phyloP scores from a whole-genome alignment of 805 yeast species.

The Kodamaea hsintzibuensis region DNA sequence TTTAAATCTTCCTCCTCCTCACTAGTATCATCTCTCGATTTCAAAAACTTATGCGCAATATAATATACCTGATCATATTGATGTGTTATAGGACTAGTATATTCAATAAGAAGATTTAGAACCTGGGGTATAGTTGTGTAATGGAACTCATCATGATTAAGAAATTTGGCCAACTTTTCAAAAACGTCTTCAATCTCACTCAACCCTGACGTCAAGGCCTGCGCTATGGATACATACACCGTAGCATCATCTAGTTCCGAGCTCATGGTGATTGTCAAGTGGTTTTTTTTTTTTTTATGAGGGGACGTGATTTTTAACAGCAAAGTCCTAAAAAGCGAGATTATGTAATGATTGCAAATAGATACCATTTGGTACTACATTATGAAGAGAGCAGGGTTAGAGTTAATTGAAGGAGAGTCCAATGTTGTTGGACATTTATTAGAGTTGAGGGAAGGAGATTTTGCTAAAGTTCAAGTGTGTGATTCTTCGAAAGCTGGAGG shows the following conservation, averaged over 20 bases:
- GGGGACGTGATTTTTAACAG: neutral
- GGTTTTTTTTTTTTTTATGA: neutral
- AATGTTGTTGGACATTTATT: neutral
- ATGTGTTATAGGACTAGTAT: constrained; percentile 10
- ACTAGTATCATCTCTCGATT: neutral
- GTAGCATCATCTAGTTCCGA: constrained; percentile 5
- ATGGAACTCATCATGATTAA: constrained; percentile 4
- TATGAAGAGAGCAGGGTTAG: neutral
- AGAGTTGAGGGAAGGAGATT: neutral
- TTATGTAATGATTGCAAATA: constrained; percentile 2
- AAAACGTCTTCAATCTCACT: constrained; percentile 1
- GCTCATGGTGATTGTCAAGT: constrained; percentile 1
- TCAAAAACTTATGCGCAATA: constrained; percentile 4
- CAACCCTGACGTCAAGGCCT: constrained; percentile 2
- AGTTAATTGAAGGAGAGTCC: neutral
- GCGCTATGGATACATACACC: constrained; percentile 1
- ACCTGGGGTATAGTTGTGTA: constrained; percentile 7
- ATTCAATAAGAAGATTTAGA: constrained; percentile 3
- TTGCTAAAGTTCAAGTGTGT: neutral
- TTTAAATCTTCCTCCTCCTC: neutral
- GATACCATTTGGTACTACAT: neutral
- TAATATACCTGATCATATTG: constrained; percentile 5
- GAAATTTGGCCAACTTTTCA: neutral
- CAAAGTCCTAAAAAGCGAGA: neutral
- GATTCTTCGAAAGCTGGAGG: neutral